phyloP scores from a whole-genome alignment of 169 alveolate genomes.

The Neospora caninum region DNA sequence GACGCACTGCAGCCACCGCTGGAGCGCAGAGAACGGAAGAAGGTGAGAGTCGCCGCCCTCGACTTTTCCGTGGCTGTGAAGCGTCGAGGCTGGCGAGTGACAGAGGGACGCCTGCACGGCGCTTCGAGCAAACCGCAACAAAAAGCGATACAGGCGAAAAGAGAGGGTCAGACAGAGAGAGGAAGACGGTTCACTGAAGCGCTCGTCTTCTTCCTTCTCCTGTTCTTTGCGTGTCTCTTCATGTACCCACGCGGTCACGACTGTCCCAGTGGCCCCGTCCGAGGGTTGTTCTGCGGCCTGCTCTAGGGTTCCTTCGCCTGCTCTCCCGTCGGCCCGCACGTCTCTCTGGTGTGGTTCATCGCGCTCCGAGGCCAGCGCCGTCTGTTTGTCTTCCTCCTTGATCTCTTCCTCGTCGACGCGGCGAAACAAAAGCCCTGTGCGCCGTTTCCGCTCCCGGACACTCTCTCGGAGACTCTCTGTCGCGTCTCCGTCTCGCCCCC shows the following conservation, averaged over 20 bases:
- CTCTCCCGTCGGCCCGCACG: too few relatives aligned
- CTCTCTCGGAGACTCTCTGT: neutral
- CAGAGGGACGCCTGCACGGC: neutral
- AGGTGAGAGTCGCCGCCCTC: constrained; percentile 27
- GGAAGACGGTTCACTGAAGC: neutral
- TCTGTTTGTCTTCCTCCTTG: too few relatives aligned
- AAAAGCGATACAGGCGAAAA: neutral
- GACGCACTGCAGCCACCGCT: constrained; percentile 46
- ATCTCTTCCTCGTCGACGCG: too few relatives aligned
- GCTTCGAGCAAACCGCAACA: neutral
- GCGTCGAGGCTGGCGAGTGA: neutral
- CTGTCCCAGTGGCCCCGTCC: too few relatives aligned
- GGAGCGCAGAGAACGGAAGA: constrained; percentile 9
- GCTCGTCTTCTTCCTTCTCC: neutral
- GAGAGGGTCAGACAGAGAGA: neutral
- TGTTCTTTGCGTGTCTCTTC: neutral
- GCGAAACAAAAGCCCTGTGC: too few relatives aligned
- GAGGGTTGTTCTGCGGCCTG: too few relatives aligned
- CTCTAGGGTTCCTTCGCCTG: too few relatives aligned
- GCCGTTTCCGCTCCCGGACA: too few relatives aligned
- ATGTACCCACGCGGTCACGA: too few relatives aligned
- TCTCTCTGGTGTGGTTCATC: too few relatives aligned
- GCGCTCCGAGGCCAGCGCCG: too few relatives aligned
- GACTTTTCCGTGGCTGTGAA: neutral
- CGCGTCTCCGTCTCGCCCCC: neutral